Conservation (phyloP, 352 stramenopile genomes). For the Aphanomyces invadans region DNA sequence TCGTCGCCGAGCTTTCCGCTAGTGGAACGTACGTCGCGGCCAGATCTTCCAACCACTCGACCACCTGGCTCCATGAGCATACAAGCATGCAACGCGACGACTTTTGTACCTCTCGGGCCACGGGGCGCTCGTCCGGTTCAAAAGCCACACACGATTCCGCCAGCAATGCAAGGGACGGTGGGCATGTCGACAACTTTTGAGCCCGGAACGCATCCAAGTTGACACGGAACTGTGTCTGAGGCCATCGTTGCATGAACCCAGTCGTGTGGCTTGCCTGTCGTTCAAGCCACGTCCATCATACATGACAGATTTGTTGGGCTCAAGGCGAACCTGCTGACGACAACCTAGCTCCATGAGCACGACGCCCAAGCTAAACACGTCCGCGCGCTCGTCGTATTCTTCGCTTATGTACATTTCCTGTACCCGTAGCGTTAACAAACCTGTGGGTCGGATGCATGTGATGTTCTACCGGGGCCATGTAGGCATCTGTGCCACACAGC, state of each 20-base stretch:
- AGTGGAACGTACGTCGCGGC: not conserved
- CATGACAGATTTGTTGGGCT: slow-evolving; percentile 24
- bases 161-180: slow-evolving; percentile 42
- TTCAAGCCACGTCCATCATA: no score
- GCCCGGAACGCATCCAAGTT: slow-evolving; percentile 52
- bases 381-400: slow-evolving; percentile 51
- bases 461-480: slow-evolving; percentile 30
- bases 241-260: slow-evolving; percentile 67
- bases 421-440: no score
- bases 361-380: slow-evolving; percentile 77
- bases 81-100: not conserved
- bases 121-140: slow-evolving; percentile 55
- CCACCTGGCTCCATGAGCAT: slow-evolving; percentile 8
- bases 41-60: slow-evolving; percentile 1
- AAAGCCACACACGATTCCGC: slow-evolving; percentile 70
- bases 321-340: slow-evolving; percentile 35
- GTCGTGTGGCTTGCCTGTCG: no score
- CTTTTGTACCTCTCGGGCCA: slow-evolving; percentile 25
- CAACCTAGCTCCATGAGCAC: slow-evolving; percentile 80
- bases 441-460: no score
- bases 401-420: slow-evolving; percentile 22
- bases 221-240: slow-evolving; percentile 72
- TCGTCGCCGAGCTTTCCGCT: no score
- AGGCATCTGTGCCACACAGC: slow-evolving; percentile 78
- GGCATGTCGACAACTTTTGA: slow-evolving; percentile 48